Percentiles rank a stretch among this genome's conserved stretches.
Evolutionary conservation across 2,329 filamentous ascomycete genomes (phyloP).

Genomic region (Alternaria sp.): DNA sequence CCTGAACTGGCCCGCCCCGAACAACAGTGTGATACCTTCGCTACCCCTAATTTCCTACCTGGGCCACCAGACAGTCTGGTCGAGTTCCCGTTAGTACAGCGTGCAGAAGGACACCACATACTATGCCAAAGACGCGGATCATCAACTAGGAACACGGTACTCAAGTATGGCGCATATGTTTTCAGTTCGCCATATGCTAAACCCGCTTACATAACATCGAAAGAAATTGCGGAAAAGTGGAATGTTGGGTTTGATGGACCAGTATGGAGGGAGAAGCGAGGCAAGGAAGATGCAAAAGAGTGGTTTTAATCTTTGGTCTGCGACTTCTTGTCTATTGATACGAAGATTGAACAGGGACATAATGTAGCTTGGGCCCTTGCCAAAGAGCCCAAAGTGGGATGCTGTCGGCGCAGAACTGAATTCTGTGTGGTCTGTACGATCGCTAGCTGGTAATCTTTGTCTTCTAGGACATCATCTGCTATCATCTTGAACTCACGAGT

Average conservation of each 20-base stretch:
- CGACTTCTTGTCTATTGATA: not conserved
- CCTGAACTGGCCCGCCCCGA: not conserved
- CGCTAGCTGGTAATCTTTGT: not conserved
- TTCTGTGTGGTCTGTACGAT: not conserved
- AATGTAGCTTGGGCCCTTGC: not conserved
- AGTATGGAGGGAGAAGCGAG: not conserved
- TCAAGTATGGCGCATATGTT: not conserved
- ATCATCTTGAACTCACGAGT: not conserved
- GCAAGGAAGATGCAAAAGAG: not conserved
- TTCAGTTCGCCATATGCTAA: not conserved
- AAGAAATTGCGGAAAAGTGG: not conserved
- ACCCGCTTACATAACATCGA: not conserved
- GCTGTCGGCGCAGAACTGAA: not conserved
- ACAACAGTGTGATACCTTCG: not conserved
- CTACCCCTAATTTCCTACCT: not conserved
- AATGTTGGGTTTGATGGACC: not conserved
- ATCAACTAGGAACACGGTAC: not conserved
- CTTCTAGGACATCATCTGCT: not conserved
- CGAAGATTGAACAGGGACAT: not conserved
- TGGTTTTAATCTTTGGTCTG: not conserved
- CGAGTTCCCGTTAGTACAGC: not conserved
- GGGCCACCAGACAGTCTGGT: not conserved
- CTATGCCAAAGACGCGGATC: not conserved
- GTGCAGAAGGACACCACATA: not conserved
- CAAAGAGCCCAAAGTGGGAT: not conserved